A percentile compares a stretch with the other conserved stretches of the same genome.
phyloP scores from a whole-genome alignment of 2,329 filamentous ascomycete genomes.

The Phoma herbarum region DNA sequence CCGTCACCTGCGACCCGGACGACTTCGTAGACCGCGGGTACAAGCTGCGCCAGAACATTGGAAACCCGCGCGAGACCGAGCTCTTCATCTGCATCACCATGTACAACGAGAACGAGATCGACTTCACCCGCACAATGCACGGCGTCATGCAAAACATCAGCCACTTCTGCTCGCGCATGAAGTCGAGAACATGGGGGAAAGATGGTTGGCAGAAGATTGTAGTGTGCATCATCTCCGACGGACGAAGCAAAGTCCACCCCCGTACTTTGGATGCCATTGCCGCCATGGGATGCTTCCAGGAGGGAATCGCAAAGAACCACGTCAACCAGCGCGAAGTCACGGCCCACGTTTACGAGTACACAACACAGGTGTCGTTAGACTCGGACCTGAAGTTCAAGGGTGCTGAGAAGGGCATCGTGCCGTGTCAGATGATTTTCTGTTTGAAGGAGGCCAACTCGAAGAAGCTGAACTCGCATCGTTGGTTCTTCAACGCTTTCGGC shows the following conservation, averaged over 20 bases:
- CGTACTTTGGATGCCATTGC: conserved; percentile 92
- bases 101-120: conserved; percentile 98
- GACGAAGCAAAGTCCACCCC: conserved; percentile 90
- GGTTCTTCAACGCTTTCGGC: conserved; percentile 99
- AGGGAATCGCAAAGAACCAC: conserved; percentile 97
- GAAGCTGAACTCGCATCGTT: conserved; percentile 97
- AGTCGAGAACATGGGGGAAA: conserved; percentile 96
- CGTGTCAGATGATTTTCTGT: conserved; percentile 98
- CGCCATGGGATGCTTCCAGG: conserved; percentile 97
- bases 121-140: conserved; percentile 98
- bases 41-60: conserved; percentile 90
- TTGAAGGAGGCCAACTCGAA: conserved; percentile 97
- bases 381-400: conserved; percentile 98
- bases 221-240: conserved; percentile 94
- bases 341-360: conserved; percentile 98
- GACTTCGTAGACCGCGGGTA: conserved; percentile 90
- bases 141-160: conserved; percentile 98
- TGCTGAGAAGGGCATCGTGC: conserved; percentile 97
- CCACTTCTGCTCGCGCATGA: conserved; percentile 91
- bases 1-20: conserved; percentile 96
- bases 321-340: conserved; percentile 97
- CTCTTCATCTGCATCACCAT: conserved; percentile 97
- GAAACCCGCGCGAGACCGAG: conserved; percentile 88
- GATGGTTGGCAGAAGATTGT: conserved; percentile 99
- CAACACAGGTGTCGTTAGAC: conserved; percentile 95